Conservation (phyloP, 2,329 filamentous ascomycete genomes). For the Phoma sp. region DNA sequence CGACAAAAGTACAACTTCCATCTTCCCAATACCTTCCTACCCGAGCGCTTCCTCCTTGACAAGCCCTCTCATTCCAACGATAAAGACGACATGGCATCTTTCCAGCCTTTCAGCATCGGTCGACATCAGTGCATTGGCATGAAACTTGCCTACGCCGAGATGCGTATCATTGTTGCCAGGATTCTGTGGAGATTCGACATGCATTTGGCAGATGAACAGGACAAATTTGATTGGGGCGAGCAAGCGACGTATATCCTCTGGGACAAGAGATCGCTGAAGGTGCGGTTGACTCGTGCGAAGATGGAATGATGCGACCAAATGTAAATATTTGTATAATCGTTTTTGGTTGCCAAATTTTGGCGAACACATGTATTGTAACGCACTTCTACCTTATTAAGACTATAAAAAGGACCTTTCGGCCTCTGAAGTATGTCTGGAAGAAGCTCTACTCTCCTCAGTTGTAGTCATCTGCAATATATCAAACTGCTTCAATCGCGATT, state of each 20-base stretch:
- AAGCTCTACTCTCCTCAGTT: too few relatives aligned
- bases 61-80: conserved; percentile 16
- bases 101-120: conserved; percentile 38
- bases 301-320: not conserved
- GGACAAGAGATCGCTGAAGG: conserved; percentile 24
- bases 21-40: conserved; percentile 39
- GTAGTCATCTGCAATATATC: too few relatives aligned
- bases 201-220: conserved; percentile 8
- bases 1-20: conserved; percentile 38
- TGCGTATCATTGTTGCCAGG: conserved; percentile 49
- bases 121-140: conserved; percentile 38
- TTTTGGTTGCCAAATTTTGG: not conserved
- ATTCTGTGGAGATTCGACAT: conserved; percentile 51
- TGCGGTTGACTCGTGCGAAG: not conserved
- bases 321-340: not conserved
- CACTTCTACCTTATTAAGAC: too few relatives aligned
- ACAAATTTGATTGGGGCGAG: conserved; percentile 31
- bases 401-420: too few relatives aligned
- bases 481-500: too few relatives aligned
- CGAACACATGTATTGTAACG: not conserved
- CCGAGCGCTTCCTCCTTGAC: conserved; percentile 41
- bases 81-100: conserved; percentile 29
- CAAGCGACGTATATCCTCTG: conserved; percentile 34
- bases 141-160: conserved; percentile 40
- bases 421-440: too few relatives aligned